phyloP scores from a whole-genome alignment of 768 basidiomycete genomes.

The Phaffia tasmanica region DNA sequence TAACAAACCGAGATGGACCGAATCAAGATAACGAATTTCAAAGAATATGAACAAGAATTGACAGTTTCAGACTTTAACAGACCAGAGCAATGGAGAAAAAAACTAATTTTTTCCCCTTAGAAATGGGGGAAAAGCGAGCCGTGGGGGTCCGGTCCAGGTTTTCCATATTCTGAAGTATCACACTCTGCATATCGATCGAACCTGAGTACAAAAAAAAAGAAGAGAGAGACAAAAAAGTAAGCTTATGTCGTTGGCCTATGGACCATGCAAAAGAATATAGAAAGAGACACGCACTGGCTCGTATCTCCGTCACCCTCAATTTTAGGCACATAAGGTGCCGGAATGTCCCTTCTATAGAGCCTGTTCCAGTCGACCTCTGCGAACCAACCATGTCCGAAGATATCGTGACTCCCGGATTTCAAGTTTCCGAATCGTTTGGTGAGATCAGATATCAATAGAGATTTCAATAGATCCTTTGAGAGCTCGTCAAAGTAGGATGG shows the following conservation, averaged over 20 bases:
- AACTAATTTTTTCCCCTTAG: too few relatives aligned
- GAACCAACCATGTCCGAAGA: conserved; percentile 49
- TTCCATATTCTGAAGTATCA: conserved; percentile 41
- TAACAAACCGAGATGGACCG: too few relatives aligned
- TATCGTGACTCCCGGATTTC: conserved; percentile 37
- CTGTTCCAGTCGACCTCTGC: conserved; percentile 83
- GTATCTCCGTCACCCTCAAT: conserved; percentile 89
- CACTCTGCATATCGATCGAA: conserved; percentile 42
- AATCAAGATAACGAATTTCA: too few relatives aligned
- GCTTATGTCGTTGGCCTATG: not conserved
- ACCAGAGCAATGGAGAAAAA: too few relatives aligned
- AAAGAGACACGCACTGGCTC: conserved; percentile 45
- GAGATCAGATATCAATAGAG: conserved; percentile 38
- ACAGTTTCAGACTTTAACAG: too few relatives aligned
- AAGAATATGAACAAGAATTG: too few relatives aligned
- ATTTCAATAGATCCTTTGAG: conserved; percentile 39
- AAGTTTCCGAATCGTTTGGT: conserved; percentile 40
- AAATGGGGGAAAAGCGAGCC: conserved; percentile 67
- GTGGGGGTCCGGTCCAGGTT: conserved; percentile 39
- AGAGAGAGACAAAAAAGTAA: not conserved
- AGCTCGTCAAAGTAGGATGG: conserved; percentile 39
- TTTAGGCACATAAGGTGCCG: conserved; percentile 86
- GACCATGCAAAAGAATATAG: not conserved
- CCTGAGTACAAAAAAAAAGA: conserved; percentile 27
- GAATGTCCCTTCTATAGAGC: conserved; percentile 70